Evolutionary conservation across 768 basidiomycete genomes (phyloP).

Genomic region (Suillus cothurnatus): DNA sequence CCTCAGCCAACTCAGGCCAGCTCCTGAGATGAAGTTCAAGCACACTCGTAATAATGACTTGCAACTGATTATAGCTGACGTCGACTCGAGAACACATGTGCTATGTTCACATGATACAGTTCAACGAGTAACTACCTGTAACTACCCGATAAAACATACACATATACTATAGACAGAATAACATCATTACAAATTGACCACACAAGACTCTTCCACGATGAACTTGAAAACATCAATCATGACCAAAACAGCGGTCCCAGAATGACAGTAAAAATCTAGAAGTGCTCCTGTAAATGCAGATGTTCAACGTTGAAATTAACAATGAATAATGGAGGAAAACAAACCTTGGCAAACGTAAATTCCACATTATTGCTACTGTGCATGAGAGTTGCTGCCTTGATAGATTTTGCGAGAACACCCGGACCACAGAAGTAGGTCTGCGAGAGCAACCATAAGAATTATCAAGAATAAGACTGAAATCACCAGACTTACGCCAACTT

Average conservation of each 20-base stretch:
- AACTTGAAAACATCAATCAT: not conserved
- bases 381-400: conserved; percentile 69
- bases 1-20: conserved; percentile 1
- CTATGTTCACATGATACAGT: not conserved
- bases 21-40: conserved; percentile 5
- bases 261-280: conserved; percentile 36
- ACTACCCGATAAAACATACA: not conserved
- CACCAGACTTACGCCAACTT: conserved; percentile 66
- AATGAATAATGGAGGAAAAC: conserved; percentile 24
- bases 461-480: conserved; percentile 4
- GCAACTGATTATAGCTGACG: conserved; percentile 21
- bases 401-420: conserved; percentile 67
- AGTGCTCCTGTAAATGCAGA: conserved; percentile 51
- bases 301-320: conserved; percentile 9
- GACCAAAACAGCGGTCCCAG: not conserved
- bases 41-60: conserved; percentile 9
- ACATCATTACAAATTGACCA: not conserved
- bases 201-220: not conserved
- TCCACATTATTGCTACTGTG: conserved; percentile 58
- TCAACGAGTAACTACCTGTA: not conserved
- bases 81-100: conserved; percentile 15
- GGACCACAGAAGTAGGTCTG: conserved; percentile 93
- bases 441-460: conserved; percentile 9
- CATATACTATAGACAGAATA: not conserved
- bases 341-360: conserved; percentile 84